A percentile compares a stretch with the other conserved stretches of the same genome.
phyloP scores from a whole-genome alignment of 2,329 filamentous ascomycete genomes.

The Tolypocladium guangdongense region DNA sequence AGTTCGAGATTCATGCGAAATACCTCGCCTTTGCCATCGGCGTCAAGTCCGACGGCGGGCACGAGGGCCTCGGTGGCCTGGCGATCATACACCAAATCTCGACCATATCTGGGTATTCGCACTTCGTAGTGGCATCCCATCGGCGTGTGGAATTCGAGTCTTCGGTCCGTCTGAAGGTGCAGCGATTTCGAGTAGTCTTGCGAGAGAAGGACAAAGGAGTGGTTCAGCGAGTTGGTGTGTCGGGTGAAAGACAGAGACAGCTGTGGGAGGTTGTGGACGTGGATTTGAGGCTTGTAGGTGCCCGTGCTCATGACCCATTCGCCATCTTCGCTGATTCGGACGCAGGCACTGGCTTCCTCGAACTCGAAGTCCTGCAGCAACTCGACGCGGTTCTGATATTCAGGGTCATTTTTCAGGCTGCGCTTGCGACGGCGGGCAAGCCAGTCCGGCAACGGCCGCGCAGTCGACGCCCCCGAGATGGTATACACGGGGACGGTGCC shows the following conservation, averaged over 20 bases:
- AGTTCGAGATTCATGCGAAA: constrained; percentile 86
- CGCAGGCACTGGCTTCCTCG: constrained; percentile 84
- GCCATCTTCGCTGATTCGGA: constrained; percentile 86
- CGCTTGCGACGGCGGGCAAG: constrained; percentile 81
- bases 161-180: constrained; percentile 84
- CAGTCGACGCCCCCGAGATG: constrained; percentile 80
- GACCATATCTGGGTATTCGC: constrained; percentile 85
- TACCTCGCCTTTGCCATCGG: constrained; percentile 80
- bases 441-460: constrained; percentile 88
- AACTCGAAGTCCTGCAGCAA: constrained; percentile 97
- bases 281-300: constrained; percentile 59
- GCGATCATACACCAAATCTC: constrained; percentile 78
- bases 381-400: constrained; percentile 89
- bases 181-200: constrained; percentile 89
- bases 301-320: constrained; percentile 96
- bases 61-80: constrained; percentile 76
- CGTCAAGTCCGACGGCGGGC: constrained; percentile 77
- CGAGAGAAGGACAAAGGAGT: constrained; percentile 80
- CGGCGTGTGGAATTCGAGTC: constrained; percentile 85
- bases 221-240: constrained; percentile 85
- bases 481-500: constrained; percentile 87
- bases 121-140: constrained; percentile 79
- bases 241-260: constrained; percentile 87
- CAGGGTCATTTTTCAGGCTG: constrained; percentile 82
- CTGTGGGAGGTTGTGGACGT: constrained; percentile 90